phyloP scores from a whole-genome alignment of 163 green algal genomes.

The Chlorella variabilis region DNA sequence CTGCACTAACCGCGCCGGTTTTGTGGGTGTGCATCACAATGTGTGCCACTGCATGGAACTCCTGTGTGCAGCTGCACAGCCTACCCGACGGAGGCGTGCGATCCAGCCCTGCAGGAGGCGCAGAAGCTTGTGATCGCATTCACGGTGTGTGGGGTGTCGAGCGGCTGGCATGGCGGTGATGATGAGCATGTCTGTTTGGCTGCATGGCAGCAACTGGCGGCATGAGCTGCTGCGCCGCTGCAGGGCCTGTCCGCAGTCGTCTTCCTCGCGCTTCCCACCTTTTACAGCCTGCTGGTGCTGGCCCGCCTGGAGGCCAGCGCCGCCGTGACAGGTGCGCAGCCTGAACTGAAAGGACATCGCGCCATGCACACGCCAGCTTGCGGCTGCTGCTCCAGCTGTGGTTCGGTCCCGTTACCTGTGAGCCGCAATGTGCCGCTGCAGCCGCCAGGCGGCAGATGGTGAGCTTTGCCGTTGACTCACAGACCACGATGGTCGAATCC shows the following conservation, averaged over 20 bases:
- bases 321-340: neutral
- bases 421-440: neutral
- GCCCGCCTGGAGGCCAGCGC: neutral
- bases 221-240: neutral
- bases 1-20: neutral
- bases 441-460: conserved; percentile 27
- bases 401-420: too few species aligned
- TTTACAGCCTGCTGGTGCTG: conserved; percentile 34
- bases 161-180: too few species aligned
- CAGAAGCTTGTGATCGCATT: conserved; percentile 31
- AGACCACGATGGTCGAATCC: conserved; percentile 33
- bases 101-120: neutral
- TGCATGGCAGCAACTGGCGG: too few species aligned
- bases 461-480: conserved; percentile 37
- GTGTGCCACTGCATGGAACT: too few species aligned
- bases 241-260: conserved; percentile 27
- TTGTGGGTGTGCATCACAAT: neutral
- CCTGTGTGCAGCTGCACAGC: conserved; percentile 23
- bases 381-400: too few species aligned
- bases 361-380: too few species aligned
- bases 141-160: conserved; percentile 11
- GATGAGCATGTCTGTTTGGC: too few species aligned
- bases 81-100: conserved; percentile 13
- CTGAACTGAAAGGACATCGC: too few species aligned
- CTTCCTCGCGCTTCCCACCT: neutral